These are phyloP conservation scores for Arachnomyces sp. DNA, from an alignment of 2,329 filamentous ascomycete genomes.

Conservation along the genomic window DNA sequence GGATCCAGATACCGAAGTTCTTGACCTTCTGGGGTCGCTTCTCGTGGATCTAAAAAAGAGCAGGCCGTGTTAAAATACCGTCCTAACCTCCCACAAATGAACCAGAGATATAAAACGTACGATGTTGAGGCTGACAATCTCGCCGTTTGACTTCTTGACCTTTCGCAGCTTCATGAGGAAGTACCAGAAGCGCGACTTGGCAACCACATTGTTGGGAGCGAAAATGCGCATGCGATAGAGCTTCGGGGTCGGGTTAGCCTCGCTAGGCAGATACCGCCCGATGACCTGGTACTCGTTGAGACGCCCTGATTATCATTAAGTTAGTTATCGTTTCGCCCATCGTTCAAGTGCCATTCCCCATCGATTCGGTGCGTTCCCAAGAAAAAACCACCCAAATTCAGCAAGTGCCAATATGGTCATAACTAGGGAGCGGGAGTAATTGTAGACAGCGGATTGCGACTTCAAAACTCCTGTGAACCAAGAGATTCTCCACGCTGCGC, in stretches of 20 bases:
- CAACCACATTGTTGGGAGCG: conserved; percentile 92
- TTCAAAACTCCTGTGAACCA: not conserved
- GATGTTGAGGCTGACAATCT: conserved; percentile 95
- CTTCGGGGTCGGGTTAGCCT: conserved; percentile 93
- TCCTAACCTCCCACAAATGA: not conserved
- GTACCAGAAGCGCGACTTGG: conserved; percentile 99
- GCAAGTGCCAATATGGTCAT: no score
- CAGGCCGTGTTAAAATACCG: conserved; percentile 1
- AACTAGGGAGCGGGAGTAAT: no score
- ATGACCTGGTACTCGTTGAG: conserved; percentile 99
- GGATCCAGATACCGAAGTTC: conserved; percentile 99
- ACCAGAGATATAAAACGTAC: conserved; percentile 47
- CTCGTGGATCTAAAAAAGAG: conserved; percentile 71
- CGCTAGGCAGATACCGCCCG: conserved; percentile 96
- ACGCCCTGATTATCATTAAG: conserved; percentile 62
- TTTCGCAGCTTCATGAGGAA: conserved; percentile 98
- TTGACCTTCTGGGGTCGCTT: conserved; percentile 99
- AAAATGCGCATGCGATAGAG: conserved; percentile 99
- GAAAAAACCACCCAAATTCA: no score
- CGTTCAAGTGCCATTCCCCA: conserved; percentile 4
- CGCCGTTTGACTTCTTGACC: conserved; percentile 99
- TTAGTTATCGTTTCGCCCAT: conserved; percentile 22
- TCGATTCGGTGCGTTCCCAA: conserved; percentile 1
- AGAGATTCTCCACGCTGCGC: no score
- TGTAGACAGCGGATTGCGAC: not conserved